phyloP scores from a whole-genome alignment of 768 basidiomycete genomes.

The Boletus subcaerulescens region DNA sequence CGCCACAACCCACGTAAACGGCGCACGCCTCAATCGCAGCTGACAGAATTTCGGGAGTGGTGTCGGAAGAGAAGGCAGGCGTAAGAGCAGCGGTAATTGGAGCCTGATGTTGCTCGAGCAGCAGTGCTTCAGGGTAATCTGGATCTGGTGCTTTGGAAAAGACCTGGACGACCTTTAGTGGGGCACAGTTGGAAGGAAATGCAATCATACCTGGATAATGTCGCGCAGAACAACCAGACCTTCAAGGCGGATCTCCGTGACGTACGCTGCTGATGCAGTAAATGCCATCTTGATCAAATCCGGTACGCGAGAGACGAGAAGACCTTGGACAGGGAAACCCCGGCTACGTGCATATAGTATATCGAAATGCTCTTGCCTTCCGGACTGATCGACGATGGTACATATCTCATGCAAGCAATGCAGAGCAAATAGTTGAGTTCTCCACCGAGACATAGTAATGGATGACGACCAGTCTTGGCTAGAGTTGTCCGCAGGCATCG shows the following conservation, averaged over 20 bases:
- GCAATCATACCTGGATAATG: slow-evolving; percentile 73
- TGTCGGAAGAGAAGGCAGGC: slow-evolving; percentile 93
- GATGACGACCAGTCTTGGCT: slow-evolving; percentile 34
- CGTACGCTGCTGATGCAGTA: slow-evolving; percentile 93
- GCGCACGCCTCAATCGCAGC: slow-evolving; percentile 93
- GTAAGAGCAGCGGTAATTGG: slow-evolving; percentile 97
- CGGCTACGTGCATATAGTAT: slow-evolving; percentile 62
- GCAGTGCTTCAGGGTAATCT: slow-evolving; percentile 83
- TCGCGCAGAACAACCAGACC: slow-evolving; percentile 87
- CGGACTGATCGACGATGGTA: slow-evolving; percentile 64
- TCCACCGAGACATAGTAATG: slow-evolving; percentile 78
- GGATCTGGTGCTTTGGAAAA: slow-evolving; percentile 88
- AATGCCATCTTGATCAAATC: slow-evolving; percentile 98
- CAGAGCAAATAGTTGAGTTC: slow-evolving; percentile 93
- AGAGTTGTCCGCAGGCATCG: slow-evolving; percentile 32
- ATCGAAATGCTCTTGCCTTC: slow-evolving; percentile 82
- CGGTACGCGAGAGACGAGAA: slow-evolving; percentile 81
- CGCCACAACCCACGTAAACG: slow-evolving; percentile 91
- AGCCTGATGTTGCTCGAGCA: slow-evolving; percentile 97
- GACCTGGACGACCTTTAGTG: slow-evolving; percentile 47
- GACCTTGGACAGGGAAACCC: slow-evolving; percentile 53
- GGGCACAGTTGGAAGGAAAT: background rate
- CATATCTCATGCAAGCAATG: slow-evolving; percentile 91
- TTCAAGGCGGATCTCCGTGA: slow-evolving; percentile 90
- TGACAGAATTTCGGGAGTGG: slow-evolving; percentile 91